Evolutionary conservation across 1,139 yeast genomes (phyloP).

Genomic region (Protomyces gravidus): DNA sequence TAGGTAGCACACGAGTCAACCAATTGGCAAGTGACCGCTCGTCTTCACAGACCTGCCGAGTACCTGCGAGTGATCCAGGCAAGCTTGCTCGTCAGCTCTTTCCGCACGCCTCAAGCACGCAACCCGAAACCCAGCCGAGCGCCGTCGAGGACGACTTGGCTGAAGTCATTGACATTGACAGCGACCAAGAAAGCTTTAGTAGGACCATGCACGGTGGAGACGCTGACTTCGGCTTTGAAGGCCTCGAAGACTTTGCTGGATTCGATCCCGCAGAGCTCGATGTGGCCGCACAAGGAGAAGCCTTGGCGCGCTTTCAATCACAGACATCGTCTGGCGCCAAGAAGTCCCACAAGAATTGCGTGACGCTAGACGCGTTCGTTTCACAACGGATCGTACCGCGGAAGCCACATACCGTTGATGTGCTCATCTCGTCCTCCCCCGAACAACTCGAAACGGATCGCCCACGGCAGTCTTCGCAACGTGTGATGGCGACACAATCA

Average conservation of each 20-base stretch:
- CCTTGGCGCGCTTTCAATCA: neutral
- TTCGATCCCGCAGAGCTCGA: neutral
- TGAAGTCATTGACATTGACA: conserved; percentile 10
- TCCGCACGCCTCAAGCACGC: no score
- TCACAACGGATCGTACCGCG: neutral
- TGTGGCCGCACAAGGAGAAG: conserved; percentile 2
- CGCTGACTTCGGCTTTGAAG: neutral
- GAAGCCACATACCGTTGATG: neutral
- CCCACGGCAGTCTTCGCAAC: neutral
- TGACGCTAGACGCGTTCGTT: neutral
- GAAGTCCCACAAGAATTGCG: neutral
- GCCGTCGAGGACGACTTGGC: neutral
- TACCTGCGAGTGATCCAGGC: neutral
- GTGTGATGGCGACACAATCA: conserved; percentile 5
- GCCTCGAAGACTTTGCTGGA: conserved; percentile 1
- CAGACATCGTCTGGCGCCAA: neutral
- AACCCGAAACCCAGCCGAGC: no score
- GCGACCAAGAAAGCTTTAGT: conserved; percentile 5
- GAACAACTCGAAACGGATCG: conserved; percentile 3
- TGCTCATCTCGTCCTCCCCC: conserved; percentile 6
- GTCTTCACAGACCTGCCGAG: neutral
- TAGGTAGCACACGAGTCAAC: neutral
- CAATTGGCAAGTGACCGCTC: neutral
- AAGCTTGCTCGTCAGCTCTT: conserved; percentile 2
- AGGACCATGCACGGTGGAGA: neutral